Conservation (phyloP, 1,284 basidiomycete genomes). For the Testicularia cyperi region DNA sequence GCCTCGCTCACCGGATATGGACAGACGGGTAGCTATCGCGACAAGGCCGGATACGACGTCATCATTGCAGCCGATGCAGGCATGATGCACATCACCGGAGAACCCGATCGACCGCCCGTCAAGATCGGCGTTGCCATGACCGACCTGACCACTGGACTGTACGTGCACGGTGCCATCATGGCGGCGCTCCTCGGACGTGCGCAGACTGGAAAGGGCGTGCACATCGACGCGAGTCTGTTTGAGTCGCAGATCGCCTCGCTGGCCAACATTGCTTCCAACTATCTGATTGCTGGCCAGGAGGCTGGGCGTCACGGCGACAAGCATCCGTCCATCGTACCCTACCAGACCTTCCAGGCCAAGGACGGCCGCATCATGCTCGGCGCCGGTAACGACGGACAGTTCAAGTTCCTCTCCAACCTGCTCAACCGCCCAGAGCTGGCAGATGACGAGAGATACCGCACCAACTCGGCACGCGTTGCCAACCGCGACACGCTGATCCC, state of each 20-base stretch:
- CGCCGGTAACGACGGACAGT: conserved; percentile 86
- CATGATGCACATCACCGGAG: conserved; percentile 69
- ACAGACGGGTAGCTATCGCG: conserved; percentile 83
- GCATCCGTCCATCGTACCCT: conserved; percentile 65
- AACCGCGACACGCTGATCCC: conserved; percentile 74
- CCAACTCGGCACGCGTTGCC: conserved; percentile 73
- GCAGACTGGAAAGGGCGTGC: conserved; percentile 81
- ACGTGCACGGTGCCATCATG: conserved; percentile 88
- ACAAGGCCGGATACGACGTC: conserved; percentile 65
- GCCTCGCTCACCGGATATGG: conserved; percentile 91
- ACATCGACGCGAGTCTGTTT: conserved; percentile 80
- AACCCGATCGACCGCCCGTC: conserved; percentile 79
- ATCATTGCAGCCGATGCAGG: conserved; percentile 56
- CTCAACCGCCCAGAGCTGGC: conserved; percentile 28
- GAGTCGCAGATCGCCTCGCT: conserved; percentile 76
- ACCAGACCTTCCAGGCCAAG: conserved; percentile 42
- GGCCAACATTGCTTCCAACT: conserved; percentile 90
- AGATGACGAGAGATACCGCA: conserved; percentile 15
- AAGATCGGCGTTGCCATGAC: conserved; percentile 78
- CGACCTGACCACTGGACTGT: conserved; percentile 88
- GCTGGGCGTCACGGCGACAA: conserved; percentile 85
- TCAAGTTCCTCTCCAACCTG: conserved; percentile 57
- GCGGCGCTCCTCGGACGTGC: conserved; percentile 80
- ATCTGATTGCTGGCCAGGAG: conserved; percentile 82
- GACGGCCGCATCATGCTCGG: conserved; percentile 66